phyloP scores from a whole-genome alignment of 1,284 basidiomycete genomes.

The Ceratorhiza oryzae-sativae region DNA sequence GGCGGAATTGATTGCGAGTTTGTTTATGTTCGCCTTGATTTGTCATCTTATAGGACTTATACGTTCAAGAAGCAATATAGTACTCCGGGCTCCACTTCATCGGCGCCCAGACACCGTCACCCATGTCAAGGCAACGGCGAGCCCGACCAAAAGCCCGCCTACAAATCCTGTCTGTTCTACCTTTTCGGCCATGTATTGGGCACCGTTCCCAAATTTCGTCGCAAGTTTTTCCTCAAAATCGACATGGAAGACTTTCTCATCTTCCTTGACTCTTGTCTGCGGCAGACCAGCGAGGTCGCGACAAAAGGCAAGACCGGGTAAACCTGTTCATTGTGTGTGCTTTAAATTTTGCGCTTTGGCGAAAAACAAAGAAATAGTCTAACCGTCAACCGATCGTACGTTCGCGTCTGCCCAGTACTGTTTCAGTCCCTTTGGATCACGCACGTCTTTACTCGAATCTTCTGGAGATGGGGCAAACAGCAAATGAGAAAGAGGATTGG shows the following conservation, averaged over 20 bases:
- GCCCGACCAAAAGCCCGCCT: constrained; percentile 6
- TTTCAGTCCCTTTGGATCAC: constrained; percentile 51
- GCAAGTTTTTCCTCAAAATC: constrained; percentile 7
- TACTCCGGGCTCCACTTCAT: not conserved
- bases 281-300: constrained; percentile 30
- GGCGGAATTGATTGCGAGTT: no score
- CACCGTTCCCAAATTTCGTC: not conserved
- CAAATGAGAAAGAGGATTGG: constrained; percentile 21
- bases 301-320: constrained; percentile 22
- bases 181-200: not conserved
- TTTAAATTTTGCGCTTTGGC: no score
- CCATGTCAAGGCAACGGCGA: constrained; percentile 27
- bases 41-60: no score
- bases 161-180: constrained; percentile 25
- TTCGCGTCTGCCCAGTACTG: constrained; percentile 59
- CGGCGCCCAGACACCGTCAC: not conserved
- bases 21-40: no score
- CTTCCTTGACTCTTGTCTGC: constrained; percentile 6
- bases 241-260: constrained; percentile 20
- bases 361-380: not conserved
- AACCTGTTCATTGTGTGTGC: not conserved
- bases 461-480: constrained; percentile 13
- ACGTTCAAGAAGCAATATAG: no score
- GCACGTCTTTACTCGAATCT: constrained; percentile 7
- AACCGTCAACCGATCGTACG: constrained; percentile 59